Conservation (phyloP, 2,329 filamentous ascomycete genomes). For the Colletotrichum gigasporum region DNA sequence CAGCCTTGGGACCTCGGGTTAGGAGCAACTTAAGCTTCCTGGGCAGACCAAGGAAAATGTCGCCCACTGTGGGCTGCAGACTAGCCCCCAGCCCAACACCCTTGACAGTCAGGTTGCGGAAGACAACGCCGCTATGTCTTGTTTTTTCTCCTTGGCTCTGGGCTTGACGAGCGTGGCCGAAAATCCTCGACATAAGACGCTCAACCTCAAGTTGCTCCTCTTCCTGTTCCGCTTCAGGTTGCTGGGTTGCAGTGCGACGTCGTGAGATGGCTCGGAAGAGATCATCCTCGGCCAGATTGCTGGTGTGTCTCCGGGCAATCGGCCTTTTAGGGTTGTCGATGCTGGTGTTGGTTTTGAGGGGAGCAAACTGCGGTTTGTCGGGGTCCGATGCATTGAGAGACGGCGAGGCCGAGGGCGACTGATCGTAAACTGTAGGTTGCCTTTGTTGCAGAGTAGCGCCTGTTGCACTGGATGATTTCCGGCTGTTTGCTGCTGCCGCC, state of each 20-base stretch:
- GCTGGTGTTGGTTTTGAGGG: conserved; percentile 37
- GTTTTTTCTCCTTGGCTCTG: conserved; percentile 77
- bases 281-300: conserved; percentile 57
- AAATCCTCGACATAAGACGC: conserved; percentile 75
- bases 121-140: conserved; percentile 74
- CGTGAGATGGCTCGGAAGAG: conserved; percentile 59
- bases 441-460: background rate
- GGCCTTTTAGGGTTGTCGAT: conserved; percentile 34
- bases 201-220: conserved; percentile 62
- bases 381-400: background rate
- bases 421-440: background rate
- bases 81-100: conserved; percentile 73
- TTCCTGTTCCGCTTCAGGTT: conserved; percentile 49
- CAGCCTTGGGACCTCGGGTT: conserved; percentile 41
- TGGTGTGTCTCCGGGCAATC: conserved; percentile 36
- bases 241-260: conserved; percentile 51
- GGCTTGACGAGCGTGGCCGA: conserved; percentile 70
- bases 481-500: background rate
- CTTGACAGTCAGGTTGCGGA: conserved; percentile 75
- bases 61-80: conserved; percentile 52
- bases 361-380: conserved; percentile 35
- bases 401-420: too few species aligned
- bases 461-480: background rate
- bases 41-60: conserved; percentile 45
- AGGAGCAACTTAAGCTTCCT: conserved; percentile 36